phyloP scores from a whole-genome alignment of 257 asterid genomes.

The Solanum bulbocastanum region DNA sequence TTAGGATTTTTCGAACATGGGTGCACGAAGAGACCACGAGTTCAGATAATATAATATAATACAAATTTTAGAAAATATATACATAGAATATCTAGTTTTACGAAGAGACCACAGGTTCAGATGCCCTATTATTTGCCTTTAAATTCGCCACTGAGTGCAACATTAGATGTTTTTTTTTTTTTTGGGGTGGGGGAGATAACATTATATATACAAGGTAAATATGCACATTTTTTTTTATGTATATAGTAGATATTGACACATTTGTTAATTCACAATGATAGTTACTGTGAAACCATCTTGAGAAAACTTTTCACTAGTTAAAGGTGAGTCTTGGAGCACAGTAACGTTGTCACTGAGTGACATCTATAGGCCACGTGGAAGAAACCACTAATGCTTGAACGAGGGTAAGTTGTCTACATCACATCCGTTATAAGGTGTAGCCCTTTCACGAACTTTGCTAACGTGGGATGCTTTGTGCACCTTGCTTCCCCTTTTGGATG shows the following conservation, averaged over 20 bases:
- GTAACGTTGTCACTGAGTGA: not conserved
- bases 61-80: too few species aligned
- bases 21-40: too few species aligned
- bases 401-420: not conserved
- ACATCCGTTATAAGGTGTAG: not conserved
- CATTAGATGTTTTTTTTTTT: not conserved
- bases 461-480: not conserved
- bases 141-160: too few species aligned
- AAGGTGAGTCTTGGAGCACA: not conserved
- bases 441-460: not conserved
- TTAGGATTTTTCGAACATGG: too few species aligned
- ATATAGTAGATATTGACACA: constrained; percentile 9
- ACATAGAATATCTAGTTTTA: too few species aligned
- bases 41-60: too few species aligned
- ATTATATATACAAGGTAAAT: too few species aligned
- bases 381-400: not conserved
- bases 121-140: too few species aligned
- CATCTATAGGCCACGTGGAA: not conserved
- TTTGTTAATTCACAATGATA: constrained; percentile 30
- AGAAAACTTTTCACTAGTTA: constrained; percentile 29
- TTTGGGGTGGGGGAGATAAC: constrained; percentile 8
- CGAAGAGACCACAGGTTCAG: too few species aligned
- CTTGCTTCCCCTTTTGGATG: not conserved
- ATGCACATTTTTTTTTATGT: too few species aligned
- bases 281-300: constrained; percentile 41